These are phyloP conservation scores for Pythium scleroteichum DNA, from an alignment of 352 stramenopile genomes.

Conservation along the genomic window DNA sequence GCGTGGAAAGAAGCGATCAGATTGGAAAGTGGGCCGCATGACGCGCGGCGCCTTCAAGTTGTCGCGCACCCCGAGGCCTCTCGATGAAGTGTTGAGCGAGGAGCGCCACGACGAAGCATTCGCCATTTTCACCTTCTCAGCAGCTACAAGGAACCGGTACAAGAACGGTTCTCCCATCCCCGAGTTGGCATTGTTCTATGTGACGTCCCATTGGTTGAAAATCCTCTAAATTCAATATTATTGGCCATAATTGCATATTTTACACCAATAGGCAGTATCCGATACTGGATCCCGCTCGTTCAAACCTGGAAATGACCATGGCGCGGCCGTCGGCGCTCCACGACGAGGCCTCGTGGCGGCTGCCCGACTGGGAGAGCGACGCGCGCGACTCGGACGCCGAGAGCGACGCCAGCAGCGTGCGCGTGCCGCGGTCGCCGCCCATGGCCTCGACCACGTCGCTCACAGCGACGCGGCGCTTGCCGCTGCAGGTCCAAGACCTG, in stretches of 20 bases:
- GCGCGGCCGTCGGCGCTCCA: constrained; percentile 8
- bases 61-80: no score
- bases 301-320: background rate
- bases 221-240: background rate
- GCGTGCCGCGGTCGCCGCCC: constrained; percentile 3
- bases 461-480: constrained; percentile 13
- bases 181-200: no score
- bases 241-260: constrained; percentile 3
- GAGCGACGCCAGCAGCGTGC: constrained; percentile 7
- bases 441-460: constrained; percentile 20
- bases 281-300: constrained; percentile 13
- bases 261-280: constrained; percentile 8
- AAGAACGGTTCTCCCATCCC: no score
- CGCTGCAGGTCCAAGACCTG: constrained; percentile 21
- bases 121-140: no score
- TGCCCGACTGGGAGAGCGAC: constrained; percentile 54
- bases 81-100: no score
- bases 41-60: no score
- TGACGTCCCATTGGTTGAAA: no score
- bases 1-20: background rate
- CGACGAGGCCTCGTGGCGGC: constrained; percentile 37
- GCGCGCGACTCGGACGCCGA: constrained; percentile 12
- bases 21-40: no score
- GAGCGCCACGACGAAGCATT: no score
- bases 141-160: no score